Conservation (phyloP, 805 yeast species). For the Wickerhamiella cacticola region DNA sequence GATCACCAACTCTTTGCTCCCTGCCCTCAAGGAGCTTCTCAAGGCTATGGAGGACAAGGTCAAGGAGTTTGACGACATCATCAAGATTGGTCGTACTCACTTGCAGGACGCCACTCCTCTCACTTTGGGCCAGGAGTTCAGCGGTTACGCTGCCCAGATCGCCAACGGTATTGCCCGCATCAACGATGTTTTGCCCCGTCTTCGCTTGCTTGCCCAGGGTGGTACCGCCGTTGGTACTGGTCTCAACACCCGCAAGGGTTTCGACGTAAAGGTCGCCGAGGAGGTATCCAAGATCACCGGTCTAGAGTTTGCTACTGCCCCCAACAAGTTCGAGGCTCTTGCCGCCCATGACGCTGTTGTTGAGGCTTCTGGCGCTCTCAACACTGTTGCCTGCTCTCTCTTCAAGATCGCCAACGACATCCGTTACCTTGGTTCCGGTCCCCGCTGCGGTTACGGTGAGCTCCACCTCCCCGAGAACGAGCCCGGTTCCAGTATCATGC, state of each 20-base stretch:
- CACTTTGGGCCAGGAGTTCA: conserved; percentile 95
- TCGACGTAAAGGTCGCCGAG: conserved; percentile 74
- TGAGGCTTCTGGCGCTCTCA: conserved; percentile 93
- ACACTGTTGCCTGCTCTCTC: conserved; percentile 85
- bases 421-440: conserved; percentile 96
- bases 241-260: conserved; percentile 84
- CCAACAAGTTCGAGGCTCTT: conserved; percentile 96
- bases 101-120: conserved; percentile 98
- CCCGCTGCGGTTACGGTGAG: conserved; percentile 99
- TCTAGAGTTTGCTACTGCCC: conserved; percentile 81
- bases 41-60: conserved; percentile 67
- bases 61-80: conserved; percentile 75
- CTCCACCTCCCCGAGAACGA: conserved; percentile 92
- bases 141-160: conserved; percentile 90
- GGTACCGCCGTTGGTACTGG: conserved; percentile 99
- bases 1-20: conserved; percentile 61
- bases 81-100: conserved; percentile 98
- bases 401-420: conserved; percentile 97
- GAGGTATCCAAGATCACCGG: conserved; percentile 82
- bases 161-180: conserved; percentile 84
- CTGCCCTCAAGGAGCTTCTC: conserved; percentile 66
- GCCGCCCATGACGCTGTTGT: conserved; percentile 99
- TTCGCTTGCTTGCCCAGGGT: conserved; percentile 88
- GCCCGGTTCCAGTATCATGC: conserved; percentile 99
- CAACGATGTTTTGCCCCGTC: conserved; percentile 59